These are phyloP conservation scores for Phytophthora sojae DNA, from an alignment of 352 stramenopile species.

Conservation along the genomic window DNA sequence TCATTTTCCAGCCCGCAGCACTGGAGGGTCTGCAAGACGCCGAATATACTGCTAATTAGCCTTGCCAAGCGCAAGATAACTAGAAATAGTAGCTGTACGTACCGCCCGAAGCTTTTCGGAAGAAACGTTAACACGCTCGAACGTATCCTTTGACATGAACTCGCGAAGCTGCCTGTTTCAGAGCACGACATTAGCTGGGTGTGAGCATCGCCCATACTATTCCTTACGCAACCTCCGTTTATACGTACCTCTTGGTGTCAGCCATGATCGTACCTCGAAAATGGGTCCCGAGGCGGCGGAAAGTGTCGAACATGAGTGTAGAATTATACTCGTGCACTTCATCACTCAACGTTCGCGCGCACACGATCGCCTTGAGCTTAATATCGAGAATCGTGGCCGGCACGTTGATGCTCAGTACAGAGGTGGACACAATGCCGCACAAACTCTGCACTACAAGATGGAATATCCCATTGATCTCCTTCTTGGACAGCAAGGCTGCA, in stretches of 20 bases:
- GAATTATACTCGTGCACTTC: slow-evolving; percentile 84
- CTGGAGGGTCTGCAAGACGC: slow-evolving; percentile 40
- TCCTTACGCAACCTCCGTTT: background rate
- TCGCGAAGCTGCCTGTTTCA: slow-evolving; percentile 62
- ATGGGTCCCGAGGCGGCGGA: slow-evolving; percentile 61
- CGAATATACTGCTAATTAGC: background rate
- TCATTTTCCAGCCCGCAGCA: slow-evolving; percentile 67
- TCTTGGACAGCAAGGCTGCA: slow-evolving; percentile 75
- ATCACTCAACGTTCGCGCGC: slow-evolving; percentile 66
- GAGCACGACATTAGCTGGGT: background rate
- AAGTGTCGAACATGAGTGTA: slow-evolving; percentile 69
- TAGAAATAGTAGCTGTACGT: slow-evolving; percentile 1
- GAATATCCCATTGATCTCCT: slow-evolving; percentile 86
- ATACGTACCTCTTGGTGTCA: slow-evolving; percentile 67
- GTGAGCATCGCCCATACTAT: background rate
- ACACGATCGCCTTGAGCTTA: slow-evolving; percentile 68
- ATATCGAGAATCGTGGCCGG: slow-evolving; percentile 73
- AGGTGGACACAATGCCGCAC: slow-evolving; percentile 72
- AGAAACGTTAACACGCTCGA: slow-evolving; percentile 62
- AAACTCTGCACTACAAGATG: slow-evolving; percentile 81
- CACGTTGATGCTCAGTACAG: slow-evolving; percentile 61
- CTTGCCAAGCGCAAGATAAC: background rate
- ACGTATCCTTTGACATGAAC: slow-evolving; percentile 76
- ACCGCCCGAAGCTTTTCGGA: slow-evolving; percentile 54
- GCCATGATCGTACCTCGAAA: slow-evolving; percentile 68